Percentiles rank a stretch among this genome's conserved stretches.
Conservation (phyloP, 2,329 filamentous ascomycete genomes). For the Thermothelomyces thermophilus region DNA sequence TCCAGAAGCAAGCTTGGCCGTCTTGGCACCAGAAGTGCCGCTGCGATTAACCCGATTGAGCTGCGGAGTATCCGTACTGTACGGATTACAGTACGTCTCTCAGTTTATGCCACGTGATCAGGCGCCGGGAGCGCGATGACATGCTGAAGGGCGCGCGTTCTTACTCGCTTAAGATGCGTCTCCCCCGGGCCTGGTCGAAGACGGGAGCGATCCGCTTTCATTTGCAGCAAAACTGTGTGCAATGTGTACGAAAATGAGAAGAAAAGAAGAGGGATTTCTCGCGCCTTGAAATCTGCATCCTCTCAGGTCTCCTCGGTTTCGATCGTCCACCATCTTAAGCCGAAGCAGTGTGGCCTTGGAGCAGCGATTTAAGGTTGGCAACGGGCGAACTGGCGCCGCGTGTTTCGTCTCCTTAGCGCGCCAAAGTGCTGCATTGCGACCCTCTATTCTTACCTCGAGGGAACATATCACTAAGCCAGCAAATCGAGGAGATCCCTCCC, state of each 20-base stretch:
- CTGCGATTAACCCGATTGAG: background rate
- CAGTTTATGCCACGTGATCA: slow-evolving; percentile 23
- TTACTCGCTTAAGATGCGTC: background rate
- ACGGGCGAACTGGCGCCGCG: too few relatives aligned
- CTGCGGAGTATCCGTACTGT: background rate
- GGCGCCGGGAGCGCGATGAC: slow-evolving; percentile 25
- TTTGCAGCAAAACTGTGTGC: background rate
- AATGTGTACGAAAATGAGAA: too few relatives aligned
- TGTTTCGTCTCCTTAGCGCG: background rate
- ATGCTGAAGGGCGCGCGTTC: slow-evolving; percentile 21
- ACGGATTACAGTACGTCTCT: background rate
- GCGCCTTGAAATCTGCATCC: too few relatives aligned
- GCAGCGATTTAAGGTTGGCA: too few relatives aligned
- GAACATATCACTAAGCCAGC: too few relatives aligned
- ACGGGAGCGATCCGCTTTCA: background rate
- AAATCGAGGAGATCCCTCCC: too few relatives aligned
- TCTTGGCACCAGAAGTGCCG: background rate
- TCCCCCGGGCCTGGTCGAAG: background rate
- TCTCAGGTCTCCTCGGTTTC: too few relatives aligned
- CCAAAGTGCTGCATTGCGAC: too few relatives aligned
- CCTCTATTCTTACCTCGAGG: too few relatives aligned
- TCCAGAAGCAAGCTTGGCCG: background rate
- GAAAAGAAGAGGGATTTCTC: too few relatives aligned
- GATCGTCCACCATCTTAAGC: too few relatives aligned
- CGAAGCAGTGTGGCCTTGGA: too few relatives aligned